A percentile compares a stretch with the other conserved stretches of the same genome.
Evolutionary conservation across 1,139 yeast species (phyloP).

Genomic region (Nadsonia commutata): DNA sequence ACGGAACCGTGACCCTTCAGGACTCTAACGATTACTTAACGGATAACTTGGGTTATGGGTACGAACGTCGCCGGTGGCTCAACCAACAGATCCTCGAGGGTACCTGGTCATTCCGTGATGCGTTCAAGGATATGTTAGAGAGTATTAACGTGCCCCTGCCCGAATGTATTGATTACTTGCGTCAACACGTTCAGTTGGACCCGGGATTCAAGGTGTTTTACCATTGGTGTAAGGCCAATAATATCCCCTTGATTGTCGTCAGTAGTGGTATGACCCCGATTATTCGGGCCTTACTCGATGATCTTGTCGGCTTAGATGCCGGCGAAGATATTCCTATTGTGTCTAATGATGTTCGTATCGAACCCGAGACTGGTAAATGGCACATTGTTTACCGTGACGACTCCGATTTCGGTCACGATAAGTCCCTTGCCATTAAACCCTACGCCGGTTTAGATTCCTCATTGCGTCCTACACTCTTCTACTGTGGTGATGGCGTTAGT

Average conservation of each 20-base stretch:
- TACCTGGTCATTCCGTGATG: slow-evolving; percentile 53
- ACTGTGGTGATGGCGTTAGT: slow-evolving; percentile 95
- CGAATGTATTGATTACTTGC: slow-evolving; percentile 52
- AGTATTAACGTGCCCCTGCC: slow-evolving; percentile 65
- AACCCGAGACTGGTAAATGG: slow-evolving; percentile 48
- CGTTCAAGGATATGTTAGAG: slow-evolving; percentile 71
- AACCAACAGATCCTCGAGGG: slow-evolving; percentile 64
- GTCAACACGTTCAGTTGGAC: slow-evolving; percentile 51
- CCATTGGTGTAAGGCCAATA: slow-evolving; percentile 56
- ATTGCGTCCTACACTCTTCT: slow-evolving; percentile 51
- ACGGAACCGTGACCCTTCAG: slow-evolving; percentile 86
- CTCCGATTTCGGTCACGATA: slow-evolving; percentile 86
- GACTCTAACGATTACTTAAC: slow-evolving; percentile 89
- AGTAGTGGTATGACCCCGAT: slow-evolving; percentile 91
- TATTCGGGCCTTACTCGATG: slow-evolving; percentile 58
- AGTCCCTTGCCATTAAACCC: slow-evolving; percentile 65
- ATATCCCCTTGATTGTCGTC: slow-evolving; percentile 60
- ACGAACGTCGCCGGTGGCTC: slow-evolving; percentile 45
- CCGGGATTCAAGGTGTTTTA: slow-evolving; percentile 80
- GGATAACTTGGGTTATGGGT: slow-evolving; percentile 79
- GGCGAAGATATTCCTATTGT: slow-evolving; percentile 61
- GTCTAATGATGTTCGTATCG: slow-evolving; percentile 58
- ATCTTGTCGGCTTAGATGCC: slow-evolving; percentile 66
- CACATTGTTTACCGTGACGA: slow-evolving; percentile 74
- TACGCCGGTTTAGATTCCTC: slow-evolving; percentile 30